These are phyloP conservation scores for Trypanosoma mega DNA, from an alignment of 208 protist genomes.

Conservation along the genomic window DNA sequence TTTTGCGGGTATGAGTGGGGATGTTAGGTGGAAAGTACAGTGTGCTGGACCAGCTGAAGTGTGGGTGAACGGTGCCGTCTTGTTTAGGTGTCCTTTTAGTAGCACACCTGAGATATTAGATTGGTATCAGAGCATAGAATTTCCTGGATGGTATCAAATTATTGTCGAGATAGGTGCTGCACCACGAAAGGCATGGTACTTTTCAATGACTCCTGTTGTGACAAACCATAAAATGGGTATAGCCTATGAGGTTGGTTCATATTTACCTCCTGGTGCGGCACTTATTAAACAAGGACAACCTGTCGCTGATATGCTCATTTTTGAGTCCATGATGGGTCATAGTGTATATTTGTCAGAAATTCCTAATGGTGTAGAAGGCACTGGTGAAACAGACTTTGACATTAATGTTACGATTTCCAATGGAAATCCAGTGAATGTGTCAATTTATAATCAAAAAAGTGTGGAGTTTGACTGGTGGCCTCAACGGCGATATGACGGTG, in stretches of 20 bases:
- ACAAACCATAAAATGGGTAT: constrained; percentile 2
- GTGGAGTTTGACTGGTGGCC: constrained; percentile 6
- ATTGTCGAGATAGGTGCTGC: constrained; percentile 2
- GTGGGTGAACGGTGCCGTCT: constrained; percentile 7
- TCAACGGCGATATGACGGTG: background rate
- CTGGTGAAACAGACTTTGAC: constrained; percentile 2
- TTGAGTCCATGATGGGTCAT: background rate
- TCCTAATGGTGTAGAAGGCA: background rate
- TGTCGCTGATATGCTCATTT: constrained; percentile 2
- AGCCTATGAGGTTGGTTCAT: constrained; percentile 3
- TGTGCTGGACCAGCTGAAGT: constrained; percentile 5
- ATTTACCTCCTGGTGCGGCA: background rate
- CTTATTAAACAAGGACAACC: background rate
- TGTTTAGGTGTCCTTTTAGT: background rate
- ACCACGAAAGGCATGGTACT: background rate
- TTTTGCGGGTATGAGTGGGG: background rate
- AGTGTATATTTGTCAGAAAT: constrained; percentile 1
- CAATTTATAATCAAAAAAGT: constrained; percentile 1
- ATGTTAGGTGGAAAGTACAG: background rate
- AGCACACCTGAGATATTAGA: background rate
- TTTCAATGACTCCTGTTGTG: constrained; percentile 8
- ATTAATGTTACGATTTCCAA: background rate
- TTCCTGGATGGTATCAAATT: constrained; percentile 8
- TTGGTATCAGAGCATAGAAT: background rate
- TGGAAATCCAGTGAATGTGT: background rate